Base-by-base conservation (phyloP, 2,329 filamentous ascomycete genomes). In the Phoma sp. region DNA sequence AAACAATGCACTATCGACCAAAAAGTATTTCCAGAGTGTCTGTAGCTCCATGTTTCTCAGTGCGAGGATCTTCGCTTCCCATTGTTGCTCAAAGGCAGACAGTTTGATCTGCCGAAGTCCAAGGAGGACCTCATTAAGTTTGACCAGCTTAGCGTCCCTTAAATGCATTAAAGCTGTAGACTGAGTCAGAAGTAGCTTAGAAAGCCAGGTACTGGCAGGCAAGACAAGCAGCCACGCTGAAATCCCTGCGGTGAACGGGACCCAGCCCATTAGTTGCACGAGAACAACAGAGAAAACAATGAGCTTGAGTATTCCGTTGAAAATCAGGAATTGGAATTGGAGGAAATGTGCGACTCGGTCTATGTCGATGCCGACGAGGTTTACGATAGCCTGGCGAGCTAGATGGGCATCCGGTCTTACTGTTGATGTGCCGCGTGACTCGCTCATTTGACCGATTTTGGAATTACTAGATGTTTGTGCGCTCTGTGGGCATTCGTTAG, bases 101-200 rank as follows among this genome's bases (percentile, higher is more conserved):
- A 93, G 92, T 67, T 95, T 95, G 76, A 95, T 91, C 72, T 95
- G 91, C 1, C 90, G 84, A 59, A 93, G 93, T 7, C 90, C 90
- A 62, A 90, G 84, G 1, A 95, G 76, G 0, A 88, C 89, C 72
- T 95, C 90, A 1, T 89, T 90, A 25, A 95, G 32, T 18, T 34
- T 34, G 32, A 34, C 32, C 83, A 12, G 92, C 83, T 0, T 83
- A 87, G 75, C n/a, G 32, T 34, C 32, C 32, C 32, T 34, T 34
- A 34, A 17, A 5, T 34, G 32, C 32, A 34, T 34, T 18, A 34
- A 34, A 34, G 92, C 82, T 74, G 93, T 93, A 30, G 29, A 34
- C 12, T 36, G 37, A 42, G 46, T 18, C 15, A 34, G 32, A 34
- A 34, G 32, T 17, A 34, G 32, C 32, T 34, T 34, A 4, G 32